phyloP scores from a whole-genome alignment of 345 rosid genomes.

The Atalantia buxifolia region DNA sequence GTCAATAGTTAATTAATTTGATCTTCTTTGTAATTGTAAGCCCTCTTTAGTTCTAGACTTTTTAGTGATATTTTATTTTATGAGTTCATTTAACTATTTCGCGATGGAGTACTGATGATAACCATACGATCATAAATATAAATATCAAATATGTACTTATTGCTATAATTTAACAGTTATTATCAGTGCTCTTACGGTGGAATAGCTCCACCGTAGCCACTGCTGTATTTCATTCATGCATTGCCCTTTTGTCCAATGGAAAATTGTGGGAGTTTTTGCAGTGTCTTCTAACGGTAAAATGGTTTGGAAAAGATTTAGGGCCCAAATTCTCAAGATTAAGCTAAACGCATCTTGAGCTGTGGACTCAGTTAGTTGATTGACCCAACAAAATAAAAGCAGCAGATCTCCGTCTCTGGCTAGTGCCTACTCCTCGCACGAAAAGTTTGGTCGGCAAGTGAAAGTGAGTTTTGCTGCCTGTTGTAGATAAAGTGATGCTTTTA shows the following conservation, averaged over 20 bases:
- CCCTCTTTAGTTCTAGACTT: too few species aligned
- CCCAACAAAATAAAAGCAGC: neutral
- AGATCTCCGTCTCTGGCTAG: neutral
- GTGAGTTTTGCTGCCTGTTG: neutral
- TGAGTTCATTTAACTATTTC: too few species aligned
- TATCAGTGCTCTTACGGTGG: accelerated
- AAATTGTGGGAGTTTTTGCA: too few species aligned
- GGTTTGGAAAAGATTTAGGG: neutral
- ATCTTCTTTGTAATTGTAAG: neutral
- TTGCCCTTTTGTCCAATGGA: too few species aligned
- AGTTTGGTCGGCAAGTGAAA: neutral
- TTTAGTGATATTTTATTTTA: too few species aligned
- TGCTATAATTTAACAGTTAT: accelerated
- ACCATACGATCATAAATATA: too few species aligned
- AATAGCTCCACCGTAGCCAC: too few species aligned
- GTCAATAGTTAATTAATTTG: neutral
- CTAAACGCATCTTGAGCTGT: neutral
- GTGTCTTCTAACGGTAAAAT: too few species aligned
- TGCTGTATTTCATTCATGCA: too few species aligned
- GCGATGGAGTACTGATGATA: accelerated
- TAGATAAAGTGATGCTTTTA: neutral
- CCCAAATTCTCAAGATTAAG: neutral
- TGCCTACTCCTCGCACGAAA: neutral
- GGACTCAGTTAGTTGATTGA: neutral
- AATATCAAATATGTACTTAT: too few species aligned